A percentile compares a stretch with the other conserved stretches of the same genome.
Conservation (phyloP, 305 asterid species). For the Coffea humblotiana region DNA sequence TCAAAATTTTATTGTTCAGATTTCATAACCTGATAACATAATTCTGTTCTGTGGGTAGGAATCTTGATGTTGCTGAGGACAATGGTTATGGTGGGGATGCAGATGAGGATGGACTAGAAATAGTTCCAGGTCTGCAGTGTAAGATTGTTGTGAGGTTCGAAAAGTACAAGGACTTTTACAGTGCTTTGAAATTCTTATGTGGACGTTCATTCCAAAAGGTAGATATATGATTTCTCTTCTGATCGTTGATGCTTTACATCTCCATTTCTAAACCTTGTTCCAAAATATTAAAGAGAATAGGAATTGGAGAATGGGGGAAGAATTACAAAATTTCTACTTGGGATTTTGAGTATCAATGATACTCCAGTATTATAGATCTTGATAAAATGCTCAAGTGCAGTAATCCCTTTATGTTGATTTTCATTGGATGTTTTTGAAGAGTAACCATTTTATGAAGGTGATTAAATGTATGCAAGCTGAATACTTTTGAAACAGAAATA, state of each 20-base stretch:
- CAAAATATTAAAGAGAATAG: background rate
- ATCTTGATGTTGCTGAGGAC: slow-evolving; percentile 93
- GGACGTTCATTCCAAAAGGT: slow-evolving; percentile 92
- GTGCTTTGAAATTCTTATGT: slow-evolving; percentile 74
- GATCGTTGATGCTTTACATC: background rate
- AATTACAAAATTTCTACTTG: background rate
- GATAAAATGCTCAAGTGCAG: background rate
- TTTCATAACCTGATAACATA: slow-evolving; percentile 6
- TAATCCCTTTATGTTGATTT: background rate
- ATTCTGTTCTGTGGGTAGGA: slow-evolving; percentile 49
- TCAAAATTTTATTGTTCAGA: background rate
- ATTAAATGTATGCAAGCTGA: background rate
- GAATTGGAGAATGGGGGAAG: background rate
- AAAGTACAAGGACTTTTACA: slow-evolving; percentile 58
- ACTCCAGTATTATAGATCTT: background rate
- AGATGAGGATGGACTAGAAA: slow-evolving; percentile 55
- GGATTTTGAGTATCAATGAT: background rate
- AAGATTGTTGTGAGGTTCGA: slow-evolving; percentile 82
- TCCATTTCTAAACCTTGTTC: background rate
- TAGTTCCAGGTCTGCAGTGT: slow-evolving; percentile 88
- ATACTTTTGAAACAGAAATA: no score
- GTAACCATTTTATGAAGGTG: background rate
- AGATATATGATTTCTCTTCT: slow-evolving; percentile 1
- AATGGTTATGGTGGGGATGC: slow-evolving; percentile 54
- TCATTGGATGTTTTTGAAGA: background rate